These are phyloP conservation scores for Aspergillus ostianus DNA, from an alignment of 495 filamentous ascomycete genomes.

Conservation along the genomic window DNA sequence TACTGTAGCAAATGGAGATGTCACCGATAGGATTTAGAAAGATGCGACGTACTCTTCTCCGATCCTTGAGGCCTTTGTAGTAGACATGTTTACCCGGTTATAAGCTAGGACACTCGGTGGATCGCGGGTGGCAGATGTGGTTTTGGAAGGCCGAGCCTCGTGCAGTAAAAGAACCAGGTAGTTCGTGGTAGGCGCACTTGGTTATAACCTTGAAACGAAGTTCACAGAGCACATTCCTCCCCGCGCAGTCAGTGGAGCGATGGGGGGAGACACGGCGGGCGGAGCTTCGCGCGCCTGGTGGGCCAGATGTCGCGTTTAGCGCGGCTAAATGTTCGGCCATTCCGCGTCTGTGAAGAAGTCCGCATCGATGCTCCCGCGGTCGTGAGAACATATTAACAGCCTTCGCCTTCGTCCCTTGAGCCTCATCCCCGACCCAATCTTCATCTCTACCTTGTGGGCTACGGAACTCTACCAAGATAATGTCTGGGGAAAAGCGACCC, in stretches of 20 bases:
- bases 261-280: constrained; percentile 17
- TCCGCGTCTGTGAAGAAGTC: not conserved
- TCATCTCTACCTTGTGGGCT: not conserved
- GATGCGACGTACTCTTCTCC: constrained; percentile 86
- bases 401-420: not conserved
- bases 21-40: constrained; percentile 4
- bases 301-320: not conserved
- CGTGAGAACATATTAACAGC: not conserved
- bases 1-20: constrained; percentile 2
- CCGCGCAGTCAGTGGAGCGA: constrained; percentile 19
- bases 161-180: not conserved
- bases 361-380: not conserved
- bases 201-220: not conserved
- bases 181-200: not conserved
- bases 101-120: not conserved
- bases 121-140: not conserved
- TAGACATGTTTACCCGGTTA: constrained; percentile 53
- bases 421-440: not conserved
- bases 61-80: constrained; percentile 80
- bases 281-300: constrained; percentile 14
- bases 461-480: constrained; percentile 32
- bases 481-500: constrained; percentile 89
- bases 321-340: not conserved
- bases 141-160: not conserved
- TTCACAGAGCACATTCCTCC: constrained; percentile 18